Conservation (phyloP, 768 basidiomycete genomes). For the Tylopilus vinaceipallidus region DNA sequence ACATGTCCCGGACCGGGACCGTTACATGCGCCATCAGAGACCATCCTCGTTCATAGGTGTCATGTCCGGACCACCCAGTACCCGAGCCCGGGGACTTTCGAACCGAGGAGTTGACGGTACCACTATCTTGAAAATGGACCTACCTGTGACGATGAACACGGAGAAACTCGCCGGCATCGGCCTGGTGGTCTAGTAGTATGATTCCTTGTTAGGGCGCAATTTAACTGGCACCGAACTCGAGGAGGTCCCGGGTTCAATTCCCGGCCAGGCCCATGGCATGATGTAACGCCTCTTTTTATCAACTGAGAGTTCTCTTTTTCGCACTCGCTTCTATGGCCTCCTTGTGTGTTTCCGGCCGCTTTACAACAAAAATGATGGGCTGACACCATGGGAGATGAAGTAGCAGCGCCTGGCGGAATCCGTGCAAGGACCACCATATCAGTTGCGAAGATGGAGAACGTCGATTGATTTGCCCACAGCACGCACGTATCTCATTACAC, state of each 20-base stretch:
- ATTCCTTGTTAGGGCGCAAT: conserved; percentile 56
- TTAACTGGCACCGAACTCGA: conserved; percentile 32
- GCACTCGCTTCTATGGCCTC: not conserved
- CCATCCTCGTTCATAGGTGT: not conserved
- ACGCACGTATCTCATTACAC: conserved; percentile 38
- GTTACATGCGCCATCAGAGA: not conserved
- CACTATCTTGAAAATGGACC: too few relatives aligned
- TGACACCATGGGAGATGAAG: conserved; percentile 21
- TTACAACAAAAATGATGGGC: conserved; percentile 32
- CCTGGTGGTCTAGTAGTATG: conserved; percentile 66
- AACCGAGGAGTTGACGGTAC: too few relatives aligned
- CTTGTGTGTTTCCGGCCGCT: conserved; percentile 5
- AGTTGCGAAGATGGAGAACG: conserved; percentile 10
- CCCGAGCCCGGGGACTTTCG: too few relatives aligned
- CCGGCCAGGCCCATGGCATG: conserved; percentile 57
- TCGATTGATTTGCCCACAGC: conserved; percentile 23
- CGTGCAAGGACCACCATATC: conserved; percentile 9
- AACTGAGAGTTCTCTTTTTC: not conserved
- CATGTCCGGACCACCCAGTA: not conserved
- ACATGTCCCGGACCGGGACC: not conserved
- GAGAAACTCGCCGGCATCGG: conserved; percentile 19
- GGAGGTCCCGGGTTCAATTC: conserved; percentile 91
- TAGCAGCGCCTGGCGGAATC: conserved; percentile 21
- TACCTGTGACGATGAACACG: not conserved
- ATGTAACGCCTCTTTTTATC: conserved; percentile 7